Base-by-base conservation (phyloP, 2,329 filamentous ascomycete genomes). In the Xylaria sp. region DNA sequence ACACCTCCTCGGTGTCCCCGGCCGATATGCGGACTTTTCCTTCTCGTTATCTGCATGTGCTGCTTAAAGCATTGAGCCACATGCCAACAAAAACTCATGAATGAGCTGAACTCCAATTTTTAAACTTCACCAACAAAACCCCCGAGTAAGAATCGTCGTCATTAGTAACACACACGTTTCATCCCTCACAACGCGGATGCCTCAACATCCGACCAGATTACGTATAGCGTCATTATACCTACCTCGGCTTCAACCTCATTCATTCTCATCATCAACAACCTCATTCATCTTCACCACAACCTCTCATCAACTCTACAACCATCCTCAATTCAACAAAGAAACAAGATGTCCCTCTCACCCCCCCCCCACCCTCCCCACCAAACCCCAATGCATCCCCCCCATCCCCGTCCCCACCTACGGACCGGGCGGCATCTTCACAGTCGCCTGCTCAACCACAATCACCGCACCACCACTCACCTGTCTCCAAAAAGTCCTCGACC, bases 371-470 rank as follows among this genome's bases (percentile, higher is more conserved):
- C 60, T 64, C 55, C 58, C 62, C 7, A 57, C 58, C 9, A 35
- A 4, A 44, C 57, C 3, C 52, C 34, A 60, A 30, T 47, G 48
- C 51, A 37, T 60, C 1, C 4, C 59, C 16, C 63, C 63, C 7
- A 60, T 63, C 58, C 56, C 63, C 9, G 63, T 65, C 6, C 63
- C 63, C 0, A 61, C 63, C 0, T 16, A 59, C 61, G 63, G 63
- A 3, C 4, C 59, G 0, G 57, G 61, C 13, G 63, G 63, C 34
- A 34, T 57, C 44, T 63, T 65, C 63, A 6, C 58, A 13, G 61
- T 65, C 8, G 59, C 59, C 1, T 60, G 59, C 52, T 47, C 56
- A 34, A 55, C 61, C 7, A 37, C n/a, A 4, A 63, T 65, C 57
- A 18, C 48, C 13, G 61, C 37, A 11, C 58, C 61, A 0, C 48